Base-by-base conservation (phyloP, 225 moss, liverwort and hornwort genomes). In the Polytrichum commune region DNA sequence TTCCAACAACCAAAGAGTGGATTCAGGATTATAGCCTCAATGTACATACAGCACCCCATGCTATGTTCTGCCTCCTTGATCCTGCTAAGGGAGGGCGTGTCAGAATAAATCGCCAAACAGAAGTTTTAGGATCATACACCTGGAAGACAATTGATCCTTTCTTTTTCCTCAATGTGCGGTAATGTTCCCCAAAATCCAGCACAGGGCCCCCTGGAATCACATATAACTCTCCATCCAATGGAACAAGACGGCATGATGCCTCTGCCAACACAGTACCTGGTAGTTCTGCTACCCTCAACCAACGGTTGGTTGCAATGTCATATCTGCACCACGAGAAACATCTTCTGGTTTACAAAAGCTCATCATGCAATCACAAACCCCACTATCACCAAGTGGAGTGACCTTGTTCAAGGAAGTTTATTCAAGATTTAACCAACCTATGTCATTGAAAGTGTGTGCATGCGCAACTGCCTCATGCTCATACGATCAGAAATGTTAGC, bases 191-290 rank as follows among this genome's bases (percentile, higher is more conserved):
- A 8, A 86, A 76, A 33, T 84, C 84, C 69, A 90, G 71, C 61
- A 85, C 80, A 1, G 90, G 82, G 0, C 90, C 87, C 5, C 90
- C 90, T 2, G 90, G 90, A 29, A 90, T 85, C 67, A 90, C 90
- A 75, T 87, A 90, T 64, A 90, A 62, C 80, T 90, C 90, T 25
- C 90, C 85, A 62, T 82, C 82, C 73, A 90, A 72, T 27, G 90
- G 54, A 62, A 90, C 73, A 68, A 90, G 82, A 19, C 85, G 82
- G 58, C 90, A 84, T 19, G 87, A 84, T 23, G 82, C 85, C 77
- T 90, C 90, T 16, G 90, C 90, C 56, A 85, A 60, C 70, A 87
- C 84, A 55, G 81, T 90, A 6, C 84, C 82, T 27, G 90, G 90
- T 5, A 90, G 74, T 55, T 76, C 75, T 7, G 90, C 72, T 80